phyloP scores from a whole-genome alignment of 495 filamentous ascomycete species.

The Penicillium roqueforti region DNA sequence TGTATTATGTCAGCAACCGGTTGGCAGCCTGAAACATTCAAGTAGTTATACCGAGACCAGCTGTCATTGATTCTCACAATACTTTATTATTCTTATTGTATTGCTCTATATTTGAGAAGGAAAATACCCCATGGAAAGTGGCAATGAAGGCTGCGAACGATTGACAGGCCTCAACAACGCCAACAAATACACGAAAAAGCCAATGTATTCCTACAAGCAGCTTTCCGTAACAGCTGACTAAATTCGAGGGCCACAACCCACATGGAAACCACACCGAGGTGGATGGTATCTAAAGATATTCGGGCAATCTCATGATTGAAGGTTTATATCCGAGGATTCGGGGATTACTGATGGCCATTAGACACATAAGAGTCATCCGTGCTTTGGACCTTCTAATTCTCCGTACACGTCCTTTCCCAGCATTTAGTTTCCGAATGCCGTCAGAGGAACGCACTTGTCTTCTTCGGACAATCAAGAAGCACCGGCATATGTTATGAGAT shows the following conservation, averaged over 20 bases:
- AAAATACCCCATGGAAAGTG: neutral
- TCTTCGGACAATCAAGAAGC: neutral
- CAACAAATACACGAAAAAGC: neutral
- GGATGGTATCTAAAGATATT: neutral
- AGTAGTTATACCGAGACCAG: neutral
- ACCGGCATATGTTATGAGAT: neutral
- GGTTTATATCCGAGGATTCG: neutral
- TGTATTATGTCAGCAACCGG: constrained; percentile 9
- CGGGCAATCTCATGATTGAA: neutral
- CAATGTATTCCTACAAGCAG: neutral
- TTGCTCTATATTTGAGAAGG: neutral
- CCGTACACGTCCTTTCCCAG: neutral
- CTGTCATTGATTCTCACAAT: neutral
- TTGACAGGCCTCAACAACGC: neutral
- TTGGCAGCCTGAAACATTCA: too few relatives aligned
- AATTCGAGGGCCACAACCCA: neutral
- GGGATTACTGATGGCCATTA: neutral
- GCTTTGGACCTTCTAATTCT: too few relatives aligned
- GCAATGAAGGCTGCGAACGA: neutral
- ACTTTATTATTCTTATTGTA: neutral
- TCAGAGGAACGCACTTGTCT: neutral
- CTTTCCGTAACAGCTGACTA: neutral
- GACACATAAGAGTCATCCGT: neutral
- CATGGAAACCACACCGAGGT: neutral
- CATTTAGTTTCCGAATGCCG: neutral